Percentiles rank a stretch among this genome's conserved stretches.
phyloP scores from a whole-genome alignment of 2,329 filamentous ascomycete genomes.

The Neoascochyta sp. region DNA sequence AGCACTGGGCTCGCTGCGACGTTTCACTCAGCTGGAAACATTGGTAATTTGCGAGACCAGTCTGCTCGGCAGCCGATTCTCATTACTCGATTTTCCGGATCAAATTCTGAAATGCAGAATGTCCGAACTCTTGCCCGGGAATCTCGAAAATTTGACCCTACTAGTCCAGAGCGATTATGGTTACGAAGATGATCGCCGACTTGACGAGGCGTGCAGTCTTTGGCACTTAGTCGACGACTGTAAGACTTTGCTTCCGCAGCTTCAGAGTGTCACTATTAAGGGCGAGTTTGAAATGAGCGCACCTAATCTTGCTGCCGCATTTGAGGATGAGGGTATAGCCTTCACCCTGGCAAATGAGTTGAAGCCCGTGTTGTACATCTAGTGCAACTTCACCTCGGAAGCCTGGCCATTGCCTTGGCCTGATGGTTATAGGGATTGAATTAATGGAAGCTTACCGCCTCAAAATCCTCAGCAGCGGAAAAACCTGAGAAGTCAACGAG shows the following conservation, averaged over 20 bases:
- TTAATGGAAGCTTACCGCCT: too few species aligned
- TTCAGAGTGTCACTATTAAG: constrained; percentile 2
- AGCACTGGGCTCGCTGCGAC: constrained; percentile 10
- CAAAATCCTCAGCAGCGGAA: too few species aligned
- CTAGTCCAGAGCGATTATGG: neutral
- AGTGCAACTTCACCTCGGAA: too few species aligned
- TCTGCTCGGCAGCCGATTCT: constrained; percentile 3
- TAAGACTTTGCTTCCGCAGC: constrained; percentile 1
- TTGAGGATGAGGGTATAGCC: too few species aligned
- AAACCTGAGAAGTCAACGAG: too few species aligned
- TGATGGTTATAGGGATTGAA: too few species aligned
- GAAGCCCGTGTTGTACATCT: too few species aligned
- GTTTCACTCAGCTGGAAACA: constrained; percentile 7
- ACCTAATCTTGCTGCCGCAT: neutral
- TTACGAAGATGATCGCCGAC: neutral
- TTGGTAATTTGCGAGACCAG: constrained; percentile 12
- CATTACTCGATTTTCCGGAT: constrained; percentile 1
- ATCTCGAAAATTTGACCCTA: constrained; percentile 9
- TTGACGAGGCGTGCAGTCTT: constrained; percentile 5
- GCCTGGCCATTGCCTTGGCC: too few species aligned
- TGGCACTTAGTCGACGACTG: constrained; percentile 8
- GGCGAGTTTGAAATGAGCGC: neutral
- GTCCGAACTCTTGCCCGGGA: constrained; percentile 9
- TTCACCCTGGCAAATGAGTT: too few species aligned
- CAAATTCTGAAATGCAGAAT: constrained; percentile 1